Base-by-base conservation (phyloP, 225 moss, liverwort and hornwort species). In the Lunularia cruciata region DNA sequence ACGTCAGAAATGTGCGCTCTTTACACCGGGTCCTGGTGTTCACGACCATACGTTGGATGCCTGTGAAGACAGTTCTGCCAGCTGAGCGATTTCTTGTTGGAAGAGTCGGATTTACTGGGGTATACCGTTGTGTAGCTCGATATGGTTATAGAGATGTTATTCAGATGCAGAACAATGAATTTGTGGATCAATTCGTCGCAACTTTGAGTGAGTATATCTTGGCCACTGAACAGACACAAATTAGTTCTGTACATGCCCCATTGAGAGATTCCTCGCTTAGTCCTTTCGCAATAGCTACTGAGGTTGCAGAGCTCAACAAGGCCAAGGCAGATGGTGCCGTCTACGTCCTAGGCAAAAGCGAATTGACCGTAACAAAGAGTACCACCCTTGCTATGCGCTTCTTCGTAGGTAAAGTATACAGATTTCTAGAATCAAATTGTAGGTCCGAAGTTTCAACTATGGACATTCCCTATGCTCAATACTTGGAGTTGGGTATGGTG, bases 141-240 rank as follows among this genome's bases (percentile, higher is more conserved):
- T 92, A 90, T 54, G 95, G 95, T 34, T 92, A 95, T 69, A 84
- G 72, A 76, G 95, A 95, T 80, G 67, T 87, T 4, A 70, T 89
- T 19, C 86, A 81, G 65, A 40, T 82, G 62, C 83, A 87, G 67
- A 87, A 83, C 65, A 83, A 87, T 2, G 76, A 89, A 51, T 90
- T 95, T 65, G 45, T 87, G 43, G 83, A 92, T 70, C 88, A 95
- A 77, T 90, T 90, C 53, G 65, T 76, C 36, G 38, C 43, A 9
- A 77, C 68, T 48, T 49, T 79, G 27, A 59, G n/a, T 47, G 76
- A 77, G 23, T 82, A 80, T 19, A 59, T 86, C 34, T 36, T 54
- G 25, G 66, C 35, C 67, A 13, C 35, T 57, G 11, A 75, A 76
- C 20, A 68, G 73, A 39, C 75, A 58, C 14, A 39, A 3, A 9